Conservation (phyloP, 208 protist genomes). For the Leishmania martiniquensis region DNA sequence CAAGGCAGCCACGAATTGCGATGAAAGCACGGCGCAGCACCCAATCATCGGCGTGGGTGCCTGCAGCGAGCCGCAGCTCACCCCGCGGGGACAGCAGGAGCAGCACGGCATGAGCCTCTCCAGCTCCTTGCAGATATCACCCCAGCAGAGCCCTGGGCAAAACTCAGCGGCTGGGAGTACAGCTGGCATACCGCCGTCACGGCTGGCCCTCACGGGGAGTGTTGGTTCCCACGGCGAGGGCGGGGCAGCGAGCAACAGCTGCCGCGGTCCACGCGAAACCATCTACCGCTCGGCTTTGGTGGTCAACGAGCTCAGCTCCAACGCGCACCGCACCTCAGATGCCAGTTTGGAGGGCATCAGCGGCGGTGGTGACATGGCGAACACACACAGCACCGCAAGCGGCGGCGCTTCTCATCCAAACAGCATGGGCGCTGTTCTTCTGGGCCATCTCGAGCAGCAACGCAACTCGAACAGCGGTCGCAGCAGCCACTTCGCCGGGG, state of each 20-base stretch:
- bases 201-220: constrained; percentile 21
- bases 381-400: constrained; percentile 2
- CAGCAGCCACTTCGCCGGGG: not conserved
- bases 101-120: not conserved
- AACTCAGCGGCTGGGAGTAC: constrained; percentile 10
- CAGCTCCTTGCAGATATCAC: constrained; percentile 8
- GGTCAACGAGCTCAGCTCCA: constrained; percentile 46
- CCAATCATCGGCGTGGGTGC: not conserved
- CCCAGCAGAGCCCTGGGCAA: constrained; percentile 15
- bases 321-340: constrained; percentile 26
- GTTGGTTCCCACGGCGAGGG: constrained; percentile 12
- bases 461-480: constrained; percentile 13
- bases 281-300: constrained; percentile 75
- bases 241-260: constrained; percentile 4
- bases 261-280: constrained; percentile 34
- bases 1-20: constrained; percentile 1
- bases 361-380: constrained; percentile 9
- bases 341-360: constrained; percentile 5
- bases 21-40: not conserved
- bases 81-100: constrained; percentile 7
- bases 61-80: constrained; percentile 2
- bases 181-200: constrained; percentile 5
- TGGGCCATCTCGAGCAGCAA: constrained; percentile 46
- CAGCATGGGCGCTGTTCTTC: constrained; percentile 45
- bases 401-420: constrained; percentile 14